Evolutionary conservation across 148 eudicot genomes (phyloP).

Genomic region (Chenopodium formosanum): DNA sequence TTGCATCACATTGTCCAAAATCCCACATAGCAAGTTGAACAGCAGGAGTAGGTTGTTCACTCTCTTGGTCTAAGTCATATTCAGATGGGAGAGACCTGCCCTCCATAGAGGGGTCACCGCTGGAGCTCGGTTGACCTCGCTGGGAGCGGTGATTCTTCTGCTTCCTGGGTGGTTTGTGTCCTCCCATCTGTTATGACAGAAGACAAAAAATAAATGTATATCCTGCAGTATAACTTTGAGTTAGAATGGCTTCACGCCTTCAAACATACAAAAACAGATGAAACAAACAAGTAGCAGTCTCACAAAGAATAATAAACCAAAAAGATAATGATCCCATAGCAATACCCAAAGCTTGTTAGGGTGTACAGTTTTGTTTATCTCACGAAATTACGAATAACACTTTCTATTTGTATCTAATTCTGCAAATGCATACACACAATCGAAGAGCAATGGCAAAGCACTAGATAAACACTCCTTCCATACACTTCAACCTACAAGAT

Average conservation of each 20-base stretch:
- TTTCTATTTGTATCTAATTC: background rate
- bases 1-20: slow-evolving; percentile 95
- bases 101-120: slow-evolving; percentile 41
- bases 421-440: background rate
- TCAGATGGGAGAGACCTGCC: slow-evolving; percentile 64
- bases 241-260: background rate
- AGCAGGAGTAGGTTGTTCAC: slow-evolving; percentile 39
- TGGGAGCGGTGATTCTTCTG: slow-evolving; percentile 48
- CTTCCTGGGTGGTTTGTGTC: slow-evolving; percentile 52
- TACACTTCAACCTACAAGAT: too few species aligned
- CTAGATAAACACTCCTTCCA: too few species aligned
- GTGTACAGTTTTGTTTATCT: background rate
- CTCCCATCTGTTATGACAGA: slow-evolving; percentile 46
- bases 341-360: background rate
- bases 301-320: background rate
- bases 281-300: background rate
- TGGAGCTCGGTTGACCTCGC: slow-evolving; percentile 49
- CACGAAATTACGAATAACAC: background rate
- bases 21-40: slow-evolving; percentile 99
- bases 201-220: background rate
- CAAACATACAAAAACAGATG: background rate
- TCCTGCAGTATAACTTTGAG: background rate
- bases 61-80: slow-evolving; percentile 44
- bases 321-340: background rate
- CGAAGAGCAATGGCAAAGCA: too few species aligned